A percentile compares a stretch with the other conserved stretches of the same genome.
These are phyloP conservation scores for Cardamine resedifolia DNA, from an alignment of 345 rosid genomes.

Conservation along the genomic window DNA sequence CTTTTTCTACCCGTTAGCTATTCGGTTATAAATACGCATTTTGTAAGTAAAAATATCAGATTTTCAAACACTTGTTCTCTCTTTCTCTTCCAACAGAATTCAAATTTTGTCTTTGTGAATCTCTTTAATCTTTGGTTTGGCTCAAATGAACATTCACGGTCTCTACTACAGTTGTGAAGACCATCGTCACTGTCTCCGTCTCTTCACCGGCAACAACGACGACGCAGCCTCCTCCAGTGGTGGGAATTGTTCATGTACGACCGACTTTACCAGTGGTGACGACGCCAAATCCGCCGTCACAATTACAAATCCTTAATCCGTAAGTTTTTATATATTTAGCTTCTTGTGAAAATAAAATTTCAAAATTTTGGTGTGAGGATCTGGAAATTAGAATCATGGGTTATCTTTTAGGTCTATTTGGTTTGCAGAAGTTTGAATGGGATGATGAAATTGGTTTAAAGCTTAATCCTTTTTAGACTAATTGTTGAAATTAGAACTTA, in stretches of 20 bases:
- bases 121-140: not conserved
- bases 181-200: not conserved
- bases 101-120: too few relatives aligned
- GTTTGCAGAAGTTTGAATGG: not conserved
- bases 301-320: constrained; percentile 49
- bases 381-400: not conserved
- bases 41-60: not conserved
- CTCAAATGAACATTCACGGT: constrained; percentile 50
- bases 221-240: too few relatives aligned
- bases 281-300: constrained; percentile 34
- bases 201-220: constrained; percentile 9
- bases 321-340: constrained; percentile 40
- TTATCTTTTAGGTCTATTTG: not conserved
- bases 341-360: not conserved
- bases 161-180: not conserved
- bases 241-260: too few relatives aligned
- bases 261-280: not conserved
- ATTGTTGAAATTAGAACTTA: not conserved
- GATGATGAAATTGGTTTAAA: not conserved
- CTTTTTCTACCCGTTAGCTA: not conserved
- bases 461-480: not conserved
- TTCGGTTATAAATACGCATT: not conserved
- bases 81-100: not conserved
- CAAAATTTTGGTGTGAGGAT: constrained; percentile 5
- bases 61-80: not conserved